These are phyloP conservation scores for Apiotrichum gracile DNA, from an alignment of 1,284 basidiomycete species.

Conservation along the genomic window DNA sequence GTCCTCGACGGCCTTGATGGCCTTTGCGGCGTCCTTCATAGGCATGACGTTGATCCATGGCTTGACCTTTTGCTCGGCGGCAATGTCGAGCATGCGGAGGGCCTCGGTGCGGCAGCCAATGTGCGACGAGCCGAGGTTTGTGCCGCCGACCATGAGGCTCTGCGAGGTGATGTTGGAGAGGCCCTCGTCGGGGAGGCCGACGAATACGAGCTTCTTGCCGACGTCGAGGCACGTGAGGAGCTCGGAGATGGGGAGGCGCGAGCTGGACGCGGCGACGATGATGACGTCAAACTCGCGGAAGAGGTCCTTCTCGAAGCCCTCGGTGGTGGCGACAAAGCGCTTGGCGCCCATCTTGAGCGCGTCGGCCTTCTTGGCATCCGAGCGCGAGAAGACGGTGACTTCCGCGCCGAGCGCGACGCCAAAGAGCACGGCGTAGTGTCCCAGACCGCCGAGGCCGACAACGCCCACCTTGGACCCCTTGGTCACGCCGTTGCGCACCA, in stretches of 20 bases:
- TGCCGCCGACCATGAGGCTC: slow-evolving; percentile 46
- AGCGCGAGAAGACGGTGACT: slow-evolving; percentile 63
- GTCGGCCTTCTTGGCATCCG: slow-evolving; percentile 58
- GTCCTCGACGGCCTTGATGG: slow-evolving; percentile 54
- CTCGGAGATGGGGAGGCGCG: slow-evolving; percentile 48
- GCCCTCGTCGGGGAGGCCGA: slow-evolving; percentile 51
- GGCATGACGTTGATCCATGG: slow-evolving; percentile 55
- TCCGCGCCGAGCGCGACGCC: slow-evolving; percentile 58
- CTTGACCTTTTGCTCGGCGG: slow-evolving; percentile 54
- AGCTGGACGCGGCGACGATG: slow-evolving; percentile 53
- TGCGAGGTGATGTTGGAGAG: slow-evolving; percentile 38
- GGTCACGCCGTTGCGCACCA: slow-evolving; percentile 58
- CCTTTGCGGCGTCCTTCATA: slow-evolving; percentile 57
- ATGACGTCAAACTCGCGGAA: slow-evolving; percentile 57
- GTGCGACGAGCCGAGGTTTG: slow-evolving; percentile 50
- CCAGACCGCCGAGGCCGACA: slow-evolving; percentile 60
- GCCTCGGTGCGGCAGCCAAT: slow-evolving; percentile 63
- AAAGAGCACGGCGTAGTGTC: slow-evolving; percentile 57
- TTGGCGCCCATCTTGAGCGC: slow-evolving; percentile 59
- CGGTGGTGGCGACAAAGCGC: slow-evolving; percentile 51
- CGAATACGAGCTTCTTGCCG: slow-evolving; percentile 55
- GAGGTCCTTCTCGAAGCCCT: slow-evolving; percentile 51
- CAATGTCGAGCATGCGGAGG: slow-evolving; percentile 57
- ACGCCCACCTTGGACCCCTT: slow-evolving; percentile 64
- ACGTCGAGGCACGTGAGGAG: slow-evolving; percentile 54